Base-by-base conservation (phyloP, 306 rosid genomes). In the Dryas drummondii region DNA sequence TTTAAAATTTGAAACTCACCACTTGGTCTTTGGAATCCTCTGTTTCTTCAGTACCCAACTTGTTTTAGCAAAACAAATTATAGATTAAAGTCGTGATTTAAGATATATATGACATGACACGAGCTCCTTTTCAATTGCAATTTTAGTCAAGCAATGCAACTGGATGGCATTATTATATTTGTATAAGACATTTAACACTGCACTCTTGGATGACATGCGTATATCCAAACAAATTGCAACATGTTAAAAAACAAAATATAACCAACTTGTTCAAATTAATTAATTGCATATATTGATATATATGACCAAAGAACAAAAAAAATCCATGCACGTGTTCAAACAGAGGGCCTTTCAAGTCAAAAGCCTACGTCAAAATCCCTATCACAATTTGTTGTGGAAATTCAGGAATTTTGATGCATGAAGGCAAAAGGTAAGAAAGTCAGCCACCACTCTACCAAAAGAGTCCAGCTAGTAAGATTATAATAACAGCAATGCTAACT, bases 121-220 rank as follows among this genome's bases (percentile, higher is more conserved):
- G 45, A 32, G 71, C 40, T 49, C 11, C 3, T 22, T 19, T 22
- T 7, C 13, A 37, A 16, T 19, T 9, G 4, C 13, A 13, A 27
- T 22, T 72, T 72, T 51, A 46, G 76, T 72, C 68, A 15, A 59
- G 27, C 48, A 22, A 27, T 32, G 47, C 68, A 59, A 22, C 37
- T 22, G 22, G 22, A 22, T 22, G 22, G 22, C 22, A 22, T 22
- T 22, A 17, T 13, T 32, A 19, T 44, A 72, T 60, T 40, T 22
- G 7, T 0, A 59, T 16, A 1, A 32, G 53, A 54, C 26, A 44
- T 71, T 72, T 22, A 22, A 22, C 22, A 22, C 22, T 22, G 22
- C 22, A 22, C 22, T 22, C 22, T 32, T 32, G 37, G 37, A 32
- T 32, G 37, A 32, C 37, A 32, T 1, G 37, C 37, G 37, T 32